These are phyloP conservation scores for Actinomortierella wolfii DNA, from an alignment of 371 early-diverging fungal species.

Conservation along the genomic window DNA sequence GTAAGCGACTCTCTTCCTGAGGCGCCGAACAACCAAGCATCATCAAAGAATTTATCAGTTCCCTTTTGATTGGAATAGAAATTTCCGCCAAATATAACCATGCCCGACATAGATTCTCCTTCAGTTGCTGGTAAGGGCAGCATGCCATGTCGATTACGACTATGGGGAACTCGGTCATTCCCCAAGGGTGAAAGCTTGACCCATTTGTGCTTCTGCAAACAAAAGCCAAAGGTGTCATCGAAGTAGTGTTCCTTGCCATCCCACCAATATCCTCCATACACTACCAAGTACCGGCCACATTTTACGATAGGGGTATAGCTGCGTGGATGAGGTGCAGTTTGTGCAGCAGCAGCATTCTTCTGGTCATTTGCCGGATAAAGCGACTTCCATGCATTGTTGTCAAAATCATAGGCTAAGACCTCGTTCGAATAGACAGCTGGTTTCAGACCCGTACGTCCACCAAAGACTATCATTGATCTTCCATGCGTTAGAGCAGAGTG, in stretches of 20 bases:
- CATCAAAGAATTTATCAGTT: conserved; percentile 25
- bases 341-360: conserved; percentile 2
- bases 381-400: conserved; percentile 10
- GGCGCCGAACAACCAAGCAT: conserved; percentile 24
- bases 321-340: conserved; percentile 19
- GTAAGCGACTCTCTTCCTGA: conserved; percentile 8
- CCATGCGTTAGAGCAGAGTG: conserved; percentile 14
- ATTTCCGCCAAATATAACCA: conserved; percentile 29
- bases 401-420: conserved; percentile 21
- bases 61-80: conserved; percentile 14
- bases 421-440: conserved; percentile 32
- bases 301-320: conserved; percentile 24
- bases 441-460: conserved; percentile 27
- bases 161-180: conserved; percentile 18
- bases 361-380: conserved; percentile 9
- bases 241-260: conserved; percentile 28
- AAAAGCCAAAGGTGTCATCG: conserved; percentile 24
- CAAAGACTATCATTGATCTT: conserved; percentile 17
- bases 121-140: conserved; percentile 12
- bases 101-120: conserved; percentile 17
- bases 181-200: conserved; percentile 20
- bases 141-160: conserved; percentile 23
- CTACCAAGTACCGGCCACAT: conserved; percentile 15
- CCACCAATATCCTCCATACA: conserved; percentile 26
- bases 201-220: conserved; percentile 16